Percentiles rank a stretch among this genome's conserved stretches.
phyloP scores from a whole-genome alignment of 805 yeast species.

The Candida vaughaniae region DNA sequence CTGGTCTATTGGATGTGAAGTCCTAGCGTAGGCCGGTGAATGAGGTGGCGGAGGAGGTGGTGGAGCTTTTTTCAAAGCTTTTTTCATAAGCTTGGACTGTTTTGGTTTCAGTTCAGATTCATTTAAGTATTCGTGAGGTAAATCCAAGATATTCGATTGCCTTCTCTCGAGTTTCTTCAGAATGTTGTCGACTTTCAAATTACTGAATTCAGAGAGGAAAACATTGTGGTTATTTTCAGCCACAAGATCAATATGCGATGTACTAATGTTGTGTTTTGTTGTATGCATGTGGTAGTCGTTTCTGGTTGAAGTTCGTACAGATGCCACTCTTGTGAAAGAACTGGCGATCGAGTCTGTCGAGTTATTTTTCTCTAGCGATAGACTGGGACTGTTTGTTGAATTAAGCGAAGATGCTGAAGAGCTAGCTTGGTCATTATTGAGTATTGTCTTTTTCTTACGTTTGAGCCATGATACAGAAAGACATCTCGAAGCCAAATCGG shows the following conservation, averaged over 20 bases:
- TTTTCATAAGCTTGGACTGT: conserved; percentile 11
- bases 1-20: too few species aligned
- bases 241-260: conserved; percentile 7
- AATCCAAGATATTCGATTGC: conserved; percentile 24
- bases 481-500: conserved; percentile 35
- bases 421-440: neutral
- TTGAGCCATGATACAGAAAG: conserved; percentile 35
- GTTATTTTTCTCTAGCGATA: conserved; percentile 2
- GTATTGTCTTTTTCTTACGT: conserved; percentile 4
- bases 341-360: conserved; percentile 22
- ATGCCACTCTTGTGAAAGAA: conserved; percentile 30
- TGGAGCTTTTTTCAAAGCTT: conserved; percentile 33
- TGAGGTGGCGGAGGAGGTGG: conserved; percentile 41
- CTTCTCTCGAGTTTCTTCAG: conserved; percentile 5
- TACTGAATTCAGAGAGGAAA: conserved; percentile 15
- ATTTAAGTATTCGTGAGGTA: conserved; percentile 31
- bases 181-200: conserved; percentile 3
- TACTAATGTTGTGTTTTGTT: conserved; percentile 22
- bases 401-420: conserved; percentile 17
- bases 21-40: too few species aligned
- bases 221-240: conserved; percentile 29
- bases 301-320: conserved; percentile 33
- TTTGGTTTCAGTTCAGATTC: conserved; percentile 12
- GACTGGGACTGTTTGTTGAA: neutral
- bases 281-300: conserved; percentile 37